Evolutionary conservation across 495 filamentous ascomycete genomes (phyloP), one percentile per base, ranked within the genome.

Genomic region (Podospora pseudopauciseta): DNA sequence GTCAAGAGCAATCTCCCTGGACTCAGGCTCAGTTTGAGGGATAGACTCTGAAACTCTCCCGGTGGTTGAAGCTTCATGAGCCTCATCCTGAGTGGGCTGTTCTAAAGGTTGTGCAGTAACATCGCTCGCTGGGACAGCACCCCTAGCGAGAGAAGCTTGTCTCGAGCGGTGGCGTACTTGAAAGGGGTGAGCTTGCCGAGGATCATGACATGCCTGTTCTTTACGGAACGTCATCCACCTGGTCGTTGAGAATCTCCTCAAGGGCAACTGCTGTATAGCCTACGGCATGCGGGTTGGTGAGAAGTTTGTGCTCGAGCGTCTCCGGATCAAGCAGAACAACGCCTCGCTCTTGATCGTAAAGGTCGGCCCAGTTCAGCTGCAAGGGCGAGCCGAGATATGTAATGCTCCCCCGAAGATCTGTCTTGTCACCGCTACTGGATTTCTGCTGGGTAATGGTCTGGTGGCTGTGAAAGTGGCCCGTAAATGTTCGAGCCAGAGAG

Each of bases 381-480:
- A 77, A 67, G 18, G 75, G 75, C 19, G 73, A 65, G 53, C 75
- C 72, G n/a, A 76, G 57, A 28, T 77, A 77, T 11, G 72, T 74
- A 65, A 75, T 67, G 63, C 61, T 63, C 1, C 61, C 61, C 9
- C 7, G 28, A 16, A 63, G 19, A 39, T 23, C 6, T 18, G 4
- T n/a, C 15, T 49, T 49, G 26, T 39, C 20, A 23, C 20, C 34
- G 18, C 72, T 78, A 57, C 74, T 67, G 18, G 54, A 32, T 9
- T 65, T 55, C 26, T 63, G 23, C 62, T 74, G 74, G 18, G 72
- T 49, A 44, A 79, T 73, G 20, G 63, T 72, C 60, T 79, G 77
- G 39, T 79, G 77, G 34, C 67, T 74, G 53, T 79, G 76, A 49
- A 79, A 79, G 39, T 79, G 77, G 6, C 77, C 77, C 4, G 76